Conservation (phyloP, 176 grass and related monocot genomes). For the Rhynchospora pubera region DNA sequence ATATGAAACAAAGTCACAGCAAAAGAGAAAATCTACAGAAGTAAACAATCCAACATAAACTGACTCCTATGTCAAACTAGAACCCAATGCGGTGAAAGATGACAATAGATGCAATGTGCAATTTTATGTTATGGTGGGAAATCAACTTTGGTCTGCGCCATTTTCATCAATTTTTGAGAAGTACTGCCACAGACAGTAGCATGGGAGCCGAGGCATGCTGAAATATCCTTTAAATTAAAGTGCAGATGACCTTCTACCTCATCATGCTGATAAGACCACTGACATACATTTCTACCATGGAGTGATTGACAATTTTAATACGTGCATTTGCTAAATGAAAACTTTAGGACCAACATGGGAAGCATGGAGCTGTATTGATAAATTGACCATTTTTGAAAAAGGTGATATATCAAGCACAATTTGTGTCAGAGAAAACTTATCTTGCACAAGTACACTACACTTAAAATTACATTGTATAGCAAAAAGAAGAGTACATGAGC, state of each 20-base stretch:
- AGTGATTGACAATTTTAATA: neutral
- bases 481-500: neutral
- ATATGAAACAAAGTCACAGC: no score
- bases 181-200: neutral
- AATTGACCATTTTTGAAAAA: neutral
- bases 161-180: neutral
- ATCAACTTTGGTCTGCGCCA: neutral
- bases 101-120: neutral
- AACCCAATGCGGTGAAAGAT: no score
- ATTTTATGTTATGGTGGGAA: neutral
- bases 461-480: neutral
- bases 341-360: neutral
- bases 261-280: neutral
- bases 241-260: no score
- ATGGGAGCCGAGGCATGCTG: neutral
- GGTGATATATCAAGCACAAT: neutral
- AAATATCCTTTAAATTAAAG: neutral
- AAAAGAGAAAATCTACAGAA: no score
- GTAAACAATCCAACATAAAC: no score
- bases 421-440: neutral
- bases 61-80: no score
- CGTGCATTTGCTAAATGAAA: neutral
- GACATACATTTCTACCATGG: neutral
- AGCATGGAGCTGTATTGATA: neutral
- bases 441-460: neutral